A percentile compares a stretch with the other conserved stretches of the same genome.
Evolutionary conservation across 305 asterid genomes (phyloP).

Genomic region (Salvia sclarea): DNA sequence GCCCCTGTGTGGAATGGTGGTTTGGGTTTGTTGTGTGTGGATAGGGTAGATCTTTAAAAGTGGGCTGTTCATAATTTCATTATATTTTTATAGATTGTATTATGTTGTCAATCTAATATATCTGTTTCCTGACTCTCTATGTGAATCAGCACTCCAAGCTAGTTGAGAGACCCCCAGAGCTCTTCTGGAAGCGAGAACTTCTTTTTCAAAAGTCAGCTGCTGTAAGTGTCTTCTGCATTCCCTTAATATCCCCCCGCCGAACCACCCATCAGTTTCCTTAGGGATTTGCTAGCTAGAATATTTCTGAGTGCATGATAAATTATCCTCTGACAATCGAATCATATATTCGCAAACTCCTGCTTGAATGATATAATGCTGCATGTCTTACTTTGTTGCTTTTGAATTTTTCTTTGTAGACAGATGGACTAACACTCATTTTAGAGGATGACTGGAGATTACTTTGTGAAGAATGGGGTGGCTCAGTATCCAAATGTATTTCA

Average conservation of each 20-base stretch:
- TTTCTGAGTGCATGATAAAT: not conserved
- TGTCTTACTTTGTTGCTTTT: constrained; percentile 27
- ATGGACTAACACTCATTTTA: constrained; percentile 55
- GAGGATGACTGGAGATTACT: constrained; percentile 84
- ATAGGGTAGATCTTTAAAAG: constrained; percentile 25
- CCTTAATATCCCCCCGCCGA: constrained; percentile 10
- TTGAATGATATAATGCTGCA: constrained; percentile 31
- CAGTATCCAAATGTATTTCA: constrained; percentile 54
- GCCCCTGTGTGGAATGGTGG: not conserved
- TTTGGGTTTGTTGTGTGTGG: constrained; percentile 15
- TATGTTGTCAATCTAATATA: constrained; percentile 22
- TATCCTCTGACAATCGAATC: constrained; percentile 12
- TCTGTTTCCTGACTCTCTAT: constrained; percentile 32
- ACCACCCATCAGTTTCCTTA: constrained; percentile 22
- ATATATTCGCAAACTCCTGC: constrained; percentile 21
- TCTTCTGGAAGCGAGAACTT: constrained; percentile 72
- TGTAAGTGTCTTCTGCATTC: constrained; percentile 57
- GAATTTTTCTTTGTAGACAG: constrained; percentile 51
- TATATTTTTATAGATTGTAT: constrained; percentile 15
- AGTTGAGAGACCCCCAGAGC: constrained; percentile 91
- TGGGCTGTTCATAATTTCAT: constrained; percentile 8
- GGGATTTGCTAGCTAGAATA: constrained; percentile 22
- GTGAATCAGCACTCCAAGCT: constrained; percentile 74
- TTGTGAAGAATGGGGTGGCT: constrained; percentile 87
- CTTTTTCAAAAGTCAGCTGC: constrained; percentile 67